Base-by-base conservation (phyloP, 2,329 filamentous ascomycete species). In the Phyllosticta capitalensis region DNA sequence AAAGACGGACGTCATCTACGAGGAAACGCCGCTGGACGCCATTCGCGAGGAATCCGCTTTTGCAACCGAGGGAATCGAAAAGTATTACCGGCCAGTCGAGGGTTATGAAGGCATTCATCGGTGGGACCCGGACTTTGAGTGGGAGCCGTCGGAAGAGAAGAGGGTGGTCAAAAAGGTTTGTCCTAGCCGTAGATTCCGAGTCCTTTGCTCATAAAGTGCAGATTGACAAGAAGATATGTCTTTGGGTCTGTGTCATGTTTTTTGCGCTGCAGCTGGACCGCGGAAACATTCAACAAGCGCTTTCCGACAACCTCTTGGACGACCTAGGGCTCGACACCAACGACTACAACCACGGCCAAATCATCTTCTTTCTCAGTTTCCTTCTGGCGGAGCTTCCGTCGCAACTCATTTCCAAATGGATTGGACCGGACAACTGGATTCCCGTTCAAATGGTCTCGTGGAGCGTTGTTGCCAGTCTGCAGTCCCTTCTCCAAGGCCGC, bases 331-430 rank as follows among this genome's bases (percentile, higher is more conserved):
- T 73, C 56, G 70, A 67, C 54, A 73, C 71, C 52, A 73, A 72
- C 58, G 70, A 72, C 61, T 73, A 71, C 65, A 74, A 74, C 60
- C 70, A 69, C 50, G 71, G 71, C 9, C 69, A 76, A 55, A 75
- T 74, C 0, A 76, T 88, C 9, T 95, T 95, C 77, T 92, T 89
- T 73, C 80, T 83, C 22, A 90, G 89, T 72, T 95, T 95, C 75
- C 89, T 95, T 5, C 66, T 63, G 28, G 75, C 76, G 1, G 76
- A 78, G 55, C 67, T 79, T 17, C 77, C 77, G 0, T 76, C 75
- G 0, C 76, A 78, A 52, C 70, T 79, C 6, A 71, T 78, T 20
- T 76, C 74, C 49, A 79, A 79, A 63, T 75, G 75, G 55, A 65
- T 75, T 9, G 76, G 77, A 0, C 76, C 76, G 1, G 73, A 77